Percentiles rank a stretch among this genome's conserved stretches.
phyloP scores from a whole-genome alignment of 2,329 filamentous ascomycete genomes.

The Canariomyces notabilis region DNA sequence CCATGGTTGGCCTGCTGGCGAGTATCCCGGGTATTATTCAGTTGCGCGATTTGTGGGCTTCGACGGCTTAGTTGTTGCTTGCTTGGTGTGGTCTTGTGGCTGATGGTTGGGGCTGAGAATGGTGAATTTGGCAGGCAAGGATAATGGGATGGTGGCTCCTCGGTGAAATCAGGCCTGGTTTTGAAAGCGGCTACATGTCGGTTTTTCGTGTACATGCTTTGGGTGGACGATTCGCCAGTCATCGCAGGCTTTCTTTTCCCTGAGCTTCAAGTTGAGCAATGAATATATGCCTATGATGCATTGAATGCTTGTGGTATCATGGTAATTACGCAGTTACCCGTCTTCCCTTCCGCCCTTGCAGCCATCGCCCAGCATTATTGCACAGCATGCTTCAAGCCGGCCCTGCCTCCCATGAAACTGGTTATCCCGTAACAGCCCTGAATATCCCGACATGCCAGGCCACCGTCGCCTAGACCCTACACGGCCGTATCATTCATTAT shows the following conservation, averaged over 20 bases:
- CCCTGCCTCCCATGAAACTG: not conserved
- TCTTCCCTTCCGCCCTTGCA: not conserved
- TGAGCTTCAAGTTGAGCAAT: no score
- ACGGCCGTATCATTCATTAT: not conserved
- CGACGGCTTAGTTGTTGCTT: constrained; percentile 8
- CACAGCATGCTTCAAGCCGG: not conserved
- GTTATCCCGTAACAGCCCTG: not conserved
- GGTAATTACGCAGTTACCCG: not conserved
- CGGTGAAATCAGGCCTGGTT: not conserved
- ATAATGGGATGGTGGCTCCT: not conserved
- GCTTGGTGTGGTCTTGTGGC: not conserved
- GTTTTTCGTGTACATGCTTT: constrained; percentile 1
- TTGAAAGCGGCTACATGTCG: not conserved
- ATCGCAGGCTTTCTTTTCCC: no score
- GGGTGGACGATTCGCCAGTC: no score
- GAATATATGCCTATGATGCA: no score
- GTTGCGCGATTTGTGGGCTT: constrained; percentile 43
- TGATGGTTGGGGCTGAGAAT: not conserved
- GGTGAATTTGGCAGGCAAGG: not conserved
- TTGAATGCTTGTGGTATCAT: constrained; percentile 12
- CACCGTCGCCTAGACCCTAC: not conserved
- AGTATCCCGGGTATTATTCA: constrained; percentile 41
- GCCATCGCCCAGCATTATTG: not conserved
- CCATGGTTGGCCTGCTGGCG: constrained; percentile 38
- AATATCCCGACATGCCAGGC: not conserved